These are phyloP conservation scores for Parachlorella kessleri DNA, from an alignment of 139 green algal genomes.

Conservation along the genomic window DNA sequence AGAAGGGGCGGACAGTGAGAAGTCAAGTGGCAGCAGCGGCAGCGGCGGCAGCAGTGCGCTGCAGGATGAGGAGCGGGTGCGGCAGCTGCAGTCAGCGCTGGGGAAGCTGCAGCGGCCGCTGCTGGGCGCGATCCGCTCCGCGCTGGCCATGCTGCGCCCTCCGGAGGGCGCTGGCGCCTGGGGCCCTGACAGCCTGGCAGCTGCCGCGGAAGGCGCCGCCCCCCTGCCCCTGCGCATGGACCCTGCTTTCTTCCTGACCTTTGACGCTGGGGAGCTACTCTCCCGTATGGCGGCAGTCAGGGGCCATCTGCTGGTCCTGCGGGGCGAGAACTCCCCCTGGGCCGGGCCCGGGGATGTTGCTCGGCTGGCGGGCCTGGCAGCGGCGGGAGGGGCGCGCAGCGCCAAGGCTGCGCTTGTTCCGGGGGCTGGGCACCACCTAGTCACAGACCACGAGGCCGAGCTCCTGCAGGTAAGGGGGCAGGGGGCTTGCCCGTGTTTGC, in stretches of 20 bases:
- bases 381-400: not conserved
- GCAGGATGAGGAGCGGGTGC: not conserved
- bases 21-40: not conserved
- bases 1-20: not conserved
- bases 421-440: slow-evolving; percentile 1
- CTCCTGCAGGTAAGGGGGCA: no score
- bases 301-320: slow-evolving; percentile 27
- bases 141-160: slow-evolving; percentile 1
- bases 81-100: not conserved
- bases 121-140: not conserved
- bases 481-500: no score
- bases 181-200: no score
- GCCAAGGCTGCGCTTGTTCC: slow-evolving; percentile 9
- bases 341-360: not conserved
- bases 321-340: slow-evolving; percentile 8
- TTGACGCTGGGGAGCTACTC: slow-evolving; percentile 23
- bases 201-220: not conserved
- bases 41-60: not conserved
- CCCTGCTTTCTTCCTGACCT: slow-evolving; percentile 29
- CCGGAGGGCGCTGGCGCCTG: not conserved
- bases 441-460: slow-evolving; percentile 15
- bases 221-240: slow-evolving; percentile 14
- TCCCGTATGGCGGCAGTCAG: not conserved
- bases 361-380: not conserved
- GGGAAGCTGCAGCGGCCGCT: slow-evolving; percentile 9